phyloP scores from a whole-genome alignment of 225 moss, liverwort and hornwort species.

The Marchantia polymorpha region DNA sequence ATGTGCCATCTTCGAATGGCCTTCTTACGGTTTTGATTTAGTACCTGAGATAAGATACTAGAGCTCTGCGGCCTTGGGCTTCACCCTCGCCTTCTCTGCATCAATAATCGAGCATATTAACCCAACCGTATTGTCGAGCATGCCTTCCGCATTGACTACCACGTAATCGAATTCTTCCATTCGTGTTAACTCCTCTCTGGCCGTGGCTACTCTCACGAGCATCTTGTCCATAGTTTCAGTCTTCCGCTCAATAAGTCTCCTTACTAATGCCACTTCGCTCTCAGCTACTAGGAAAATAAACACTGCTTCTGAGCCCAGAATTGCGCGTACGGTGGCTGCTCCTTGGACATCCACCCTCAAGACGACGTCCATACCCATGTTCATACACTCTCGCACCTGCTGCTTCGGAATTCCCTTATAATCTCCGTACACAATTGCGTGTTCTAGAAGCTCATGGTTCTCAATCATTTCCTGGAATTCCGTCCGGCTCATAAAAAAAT shows the following conservation, averaged over 20 bases:
- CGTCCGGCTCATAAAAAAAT: conserved; percentile 85
- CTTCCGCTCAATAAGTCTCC: conserved; percentile 81
- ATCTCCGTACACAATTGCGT: conserved; percentile 95
- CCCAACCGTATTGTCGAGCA: conserved; percentile 84
- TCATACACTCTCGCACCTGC: conserved; percentile 88
- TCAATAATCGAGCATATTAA: conserved; percentile 95
- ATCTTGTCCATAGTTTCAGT: conserved; percentile 91
- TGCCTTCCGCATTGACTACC: conserved; percentile 91
- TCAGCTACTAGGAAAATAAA: conserved; percentile 95
- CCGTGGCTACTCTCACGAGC: conserved; percentile 83
- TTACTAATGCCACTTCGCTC: conserved; percentile 80
- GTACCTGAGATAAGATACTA: conserved; percentile 32
- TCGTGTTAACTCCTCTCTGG: conserved; percentile 85
- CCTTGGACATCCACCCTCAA: conserved; percentile 97
- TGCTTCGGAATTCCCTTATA: conserved; percentile 99
- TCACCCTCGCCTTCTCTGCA: conserved; percentile 75
- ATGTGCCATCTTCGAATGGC: neutral
- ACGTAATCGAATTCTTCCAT: conserved; percentile 91
- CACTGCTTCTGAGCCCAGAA: conserved; percentile 82
- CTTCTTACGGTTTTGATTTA: neutral
- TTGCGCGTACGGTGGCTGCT: conserved; percentile 82
- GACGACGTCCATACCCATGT: conserved; percentile 76
- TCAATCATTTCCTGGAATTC: conserved; percentile 90
- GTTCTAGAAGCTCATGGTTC: conserved; percentile 82
- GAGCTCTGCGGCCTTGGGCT: conserved; percentile 43